phyloP scores from a whole-genome alignment of 495 filamentous ascomycete species.

The Endocarpon pusillum region DNA sequence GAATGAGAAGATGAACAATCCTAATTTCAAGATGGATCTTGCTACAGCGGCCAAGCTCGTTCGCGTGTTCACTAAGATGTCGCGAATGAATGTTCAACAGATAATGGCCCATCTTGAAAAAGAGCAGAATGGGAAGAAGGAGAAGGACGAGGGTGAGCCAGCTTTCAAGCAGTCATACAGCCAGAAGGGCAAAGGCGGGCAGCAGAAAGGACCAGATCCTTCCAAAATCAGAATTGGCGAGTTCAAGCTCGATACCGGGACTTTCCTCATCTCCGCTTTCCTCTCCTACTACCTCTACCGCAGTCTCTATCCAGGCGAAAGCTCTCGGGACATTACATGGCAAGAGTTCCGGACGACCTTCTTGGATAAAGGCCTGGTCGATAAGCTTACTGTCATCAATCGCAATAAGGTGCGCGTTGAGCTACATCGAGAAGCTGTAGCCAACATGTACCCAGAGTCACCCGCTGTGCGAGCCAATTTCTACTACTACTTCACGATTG shows the following conservation, averaged over 20 bases:
- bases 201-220: conserved; percentile 13
- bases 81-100: conserved; percentile 13
- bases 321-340: conserved; percentile 76
- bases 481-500: conserved; percentile 88
- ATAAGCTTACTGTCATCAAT: conserved; percentile 73
- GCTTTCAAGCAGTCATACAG: conserved; percentile 15
- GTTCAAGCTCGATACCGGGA: conserved; percentile 38
- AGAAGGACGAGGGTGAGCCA: conserved; percentile 10
- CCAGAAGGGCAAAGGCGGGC: conserved; percentile 17
- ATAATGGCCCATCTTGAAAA: too few species aligned
- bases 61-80: conserved; percentile 9
- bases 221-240: conserved; percentile 21
- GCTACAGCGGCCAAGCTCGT: conserved; percentile 13
- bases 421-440: conserved; percentile 64
- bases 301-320: conserved; percentile 46
- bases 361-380: conserved; percentile 86
- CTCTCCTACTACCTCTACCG: conserved; percentile 45
- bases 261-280: conserved; percentile 37
- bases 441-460: conserved; percentile 66
- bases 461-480: conserved; percentile 50
- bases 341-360: conserved; percentile 87
- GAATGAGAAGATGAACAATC: conserved; percentile 29
- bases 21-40: conserved; percentile 26
- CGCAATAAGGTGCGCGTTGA: conserved; percentile 61
- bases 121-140: conserved; percentile 9